Percentiles rank a stretch among this genome's conserved stretches.
phyloP scores from a whole-genome alignment of 768 basidiomycete species.

The Saitozyma podzolica region DNA sequence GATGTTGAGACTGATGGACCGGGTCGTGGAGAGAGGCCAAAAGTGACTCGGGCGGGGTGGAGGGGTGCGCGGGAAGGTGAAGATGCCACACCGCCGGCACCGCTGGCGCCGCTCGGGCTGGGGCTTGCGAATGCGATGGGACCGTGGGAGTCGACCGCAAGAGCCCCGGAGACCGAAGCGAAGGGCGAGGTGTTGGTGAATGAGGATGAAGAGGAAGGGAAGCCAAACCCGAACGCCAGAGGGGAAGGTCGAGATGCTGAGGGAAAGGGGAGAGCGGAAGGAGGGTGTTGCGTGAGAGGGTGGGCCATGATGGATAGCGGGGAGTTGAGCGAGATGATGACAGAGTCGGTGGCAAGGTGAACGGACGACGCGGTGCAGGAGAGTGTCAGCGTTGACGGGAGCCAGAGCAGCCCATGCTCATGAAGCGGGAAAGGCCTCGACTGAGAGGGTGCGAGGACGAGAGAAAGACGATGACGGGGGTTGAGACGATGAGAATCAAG shows the following conservation, averaged over 20 bases:
- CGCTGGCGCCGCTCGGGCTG: neutral
- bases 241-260: constrained; percentile 38
- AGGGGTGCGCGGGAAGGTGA: too few species aligned
- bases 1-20: constrained; percentile 14
- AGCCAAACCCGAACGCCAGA: constrained; percentile 39
- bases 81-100: neutral
- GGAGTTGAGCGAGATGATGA: constrained; percentile 1
- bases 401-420: too few species aligned
- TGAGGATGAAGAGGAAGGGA: constrained; percentile 11
- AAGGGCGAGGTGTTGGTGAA: neutral
- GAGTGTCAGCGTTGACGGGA: too few species aligned
- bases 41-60: too few species aligned
- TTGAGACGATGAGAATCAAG: neutral
- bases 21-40: too few species aligned
- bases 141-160: too few species aligned
- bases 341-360: neutral
- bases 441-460: constrained; percentile 1
- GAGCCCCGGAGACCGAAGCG: constrained; percentile 7
- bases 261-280: constrained; percentile 37
- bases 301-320: constrained; percentile 33
- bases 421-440: too few species aligned
- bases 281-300: constrained; percentile 43
- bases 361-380: too few species aligned
- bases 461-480: neutral
- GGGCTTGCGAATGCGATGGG: neutral